Evolutionary conservation across 257 asterid species (phyloP), one percentile per base, ranked within the genome.

Genomic region (Capsicum rhomboideum): DNA sequence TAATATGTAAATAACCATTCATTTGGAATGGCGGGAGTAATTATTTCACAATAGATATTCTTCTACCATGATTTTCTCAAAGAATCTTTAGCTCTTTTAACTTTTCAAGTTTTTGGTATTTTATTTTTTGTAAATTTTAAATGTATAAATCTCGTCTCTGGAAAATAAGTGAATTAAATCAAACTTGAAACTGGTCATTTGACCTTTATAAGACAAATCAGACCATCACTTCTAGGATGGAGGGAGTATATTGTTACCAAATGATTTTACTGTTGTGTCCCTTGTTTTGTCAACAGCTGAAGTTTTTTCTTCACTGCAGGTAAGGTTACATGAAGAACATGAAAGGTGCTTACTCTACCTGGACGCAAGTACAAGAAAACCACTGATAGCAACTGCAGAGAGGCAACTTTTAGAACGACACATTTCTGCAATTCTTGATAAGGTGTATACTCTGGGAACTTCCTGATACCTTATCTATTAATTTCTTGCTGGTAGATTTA

Each of bases 281-380:
- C 29, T 14, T 66, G 46, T 66, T 29, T 28, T 7, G 44, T 66
- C 44, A 64, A 66, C 74, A 66, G 11, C 74, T 29, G 46, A 66
- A 14, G 44, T 6, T 31, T 29, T 66, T 10, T 68, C 50, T 34
- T 68, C 77, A 18, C 77, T 49, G 26, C 93, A 97, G 99, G 78
- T 82, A 86, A 97, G 99, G 92, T 90, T 97, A 93, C 98, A 93
- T 86, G 99, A 96, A 88, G 99, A 96, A 85, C 92, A 96, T 81
- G 99, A 95, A 83, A 93, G 99, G 89, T 92, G 98, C 87, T 86
- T 97, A 82, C 91, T 91, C 74, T 97, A 93, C 91, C 87, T 97
- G 78, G 99, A 97, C 11, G 91, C 92, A 12, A 85, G 89, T 86
- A 94, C 99, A 61, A 93, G 93, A 84, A 96, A 93, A 87, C 98